Evolutionary conservation across 2,329 filamentous ascomycete species (phyloP), one percentile per base, ranked within the genome.

Genomic region (Thelonectria blattea): DNA sequence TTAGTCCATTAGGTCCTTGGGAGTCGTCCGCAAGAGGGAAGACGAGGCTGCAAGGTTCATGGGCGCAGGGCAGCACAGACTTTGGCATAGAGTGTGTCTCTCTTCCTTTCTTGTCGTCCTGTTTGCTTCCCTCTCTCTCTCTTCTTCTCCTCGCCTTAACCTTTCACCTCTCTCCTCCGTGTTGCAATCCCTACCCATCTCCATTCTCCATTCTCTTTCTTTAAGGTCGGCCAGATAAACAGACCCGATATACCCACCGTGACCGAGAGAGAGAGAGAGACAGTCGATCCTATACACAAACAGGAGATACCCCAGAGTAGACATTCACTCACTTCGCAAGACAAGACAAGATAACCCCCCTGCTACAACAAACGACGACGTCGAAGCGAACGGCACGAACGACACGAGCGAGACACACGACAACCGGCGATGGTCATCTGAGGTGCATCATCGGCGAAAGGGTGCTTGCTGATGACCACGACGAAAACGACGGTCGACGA

Each of bases 341-440:
- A 50, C 51, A 50, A 30, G n/a, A n/a, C n/a, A n/a, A n/a, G n/a
- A n/a, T n/a, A n/a, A n/a, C n/a, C n/a, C n/a, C 27, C 32, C 52
- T 18, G 34, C 15, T 20, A 27, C n/a, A 47, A 39, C n/a, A 47
- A 39, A 30, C 27, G 24, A 56, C 47, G 22, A 48, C 52, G n/a
- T 15, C 17, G 47, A 22, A 37, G 47, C 27, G 27, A 37, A 11
- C 52, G 18, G 17, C 7, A 43, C 48, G 15, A 15, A 50, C 14
- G 14, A 48, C 53, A 24, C 22, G 22, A 24, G 22, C 22, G 3
- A n/a, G 22, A 24, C 22, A 24, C 22, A 24, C 42, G 43, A 18
- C 41, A 43, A 49, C 54, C 50, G 54, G 58, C 45, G 51, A 61
- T 61, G 58, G 54, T 58, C 37, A 53, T 61, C 50, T 61, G 54